Base-by-base conservation (phyloP, 345 rosid genomes). In the Pistacia integerrima region DNA sequence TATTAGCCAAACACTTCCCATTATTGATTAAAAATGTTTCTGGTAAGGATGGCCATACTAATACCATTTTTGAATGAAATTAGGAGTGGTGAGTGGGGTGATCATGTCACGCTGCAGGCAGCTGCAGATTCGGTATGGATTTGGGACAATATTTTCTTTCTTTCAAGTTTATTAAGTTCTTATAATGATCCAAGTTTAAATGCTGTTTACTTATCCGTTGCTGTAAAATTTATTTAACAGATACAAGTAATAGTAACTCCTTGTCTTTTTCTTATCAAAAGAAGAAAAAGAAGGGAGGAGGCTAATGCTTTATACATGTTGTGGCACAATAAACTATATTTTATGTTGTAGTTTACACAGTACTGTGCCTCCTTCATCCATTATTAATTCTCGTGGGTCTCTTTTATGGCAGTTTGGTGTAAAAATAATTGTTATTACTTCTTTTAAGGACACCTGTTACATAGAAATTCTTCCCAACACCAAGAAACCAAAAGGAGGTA, bases 371-470 rank as follows among this genome's bases (percentile, higher is more conserved):
- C 5, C 33, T 48, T 61, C 60, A 30, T 60, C 35, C 17, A 28
- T 57, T 17, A 59, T 67, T 82, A 56, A 77, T 74, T 48, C 52
- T 63, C 10, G 8, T 49, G 30, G 2, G 4, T 52, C 63, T 13
- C 52, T 30, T 69, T 58, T 67, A 30, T 16, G 11, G 14, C 92
- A 95, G 99, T 90, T 87, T 76, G 88, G 88, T 0, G 88, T 86
- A 72, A 93, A 78, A 82, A 92, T 95, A 85, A 77, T 86, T 13
- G 93, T 95, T 49, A 51, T 95, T 68, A 93, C 99, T 74, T 95
- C 99, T 11, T 95, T 93, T 74, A 93, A 93, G 87, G 90, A 95
- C 80, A 95, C 98, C 51, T 90, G 88, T 82, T 87, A 83, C 86
- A 95, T 93, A 3, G 97, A 93, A 89, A 95, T 95, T 77, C 85